Evolutionary conservation across 257 asterid genomes (phyloP).

Genomic region (Solanum ahanhuiri): DNA sequence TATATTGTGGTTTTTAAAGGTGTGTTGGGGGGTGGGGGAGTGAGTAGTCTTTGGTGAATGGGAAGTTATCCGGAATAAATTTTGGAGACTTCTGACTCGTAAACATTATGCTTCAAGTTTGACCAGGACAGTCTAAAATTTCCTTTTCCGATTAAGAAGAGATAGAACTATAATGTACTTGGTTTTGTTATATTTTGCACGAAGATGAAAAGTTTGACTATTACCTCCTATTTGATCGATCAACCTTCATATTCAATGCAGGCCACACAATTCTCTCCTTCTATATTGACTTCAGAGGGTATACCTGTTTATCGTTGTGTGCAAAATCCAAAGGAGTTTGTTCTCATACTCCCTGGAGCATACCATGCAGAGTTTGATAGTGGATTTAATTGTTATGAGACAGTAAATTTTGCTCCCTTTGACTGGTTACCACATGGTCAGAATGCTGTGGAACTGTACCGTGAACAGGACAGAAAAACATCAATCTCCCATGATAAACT

Average conservation of each 20-base stretch:
- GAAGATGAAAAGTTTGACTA: background rate
- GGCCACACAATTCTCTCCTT: no score
- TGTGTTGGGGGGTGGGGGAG: no score
- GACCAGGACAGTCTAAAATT: background rate
- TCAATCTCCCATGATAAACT: constrained; percentile 65
- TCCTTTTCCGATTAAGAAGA: background rate
- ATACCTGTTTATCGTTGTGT: constrained; percentile 76
- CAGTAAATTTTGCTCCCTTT: constrained; percentile 64
- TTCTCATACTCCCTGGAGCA: constrained; percentile 64
- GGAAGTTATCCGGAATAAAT: no score
- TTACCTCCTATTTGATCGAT: background rate
- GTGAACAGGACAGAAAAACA: constrained; percentile 38
- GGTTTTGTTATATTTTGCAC: background rate
- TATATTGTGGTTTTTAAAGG: no score
- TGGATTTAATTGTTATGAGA: constrained; percentile 75
- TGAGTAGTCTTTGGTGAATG: no score
- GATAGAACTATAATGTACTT: background rate
- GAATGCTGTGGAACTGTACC: constrained; percentile 40
- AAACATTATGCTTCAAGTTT: background rate
- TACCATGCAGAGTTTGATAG: constrained; percentile 57
- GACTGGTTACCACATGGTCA: constrained; percentile 87
- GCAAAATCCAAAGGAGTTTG: constrained; percentile 57
- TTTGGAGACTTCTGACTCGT: no score
- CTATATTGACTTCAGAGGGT: no score
- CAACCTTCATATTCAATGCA: constrained; percentile 20